Evolutionary conservation across 306 rosid genomes (phyloP), one percentile per base, ranked within the genome.

Genomic region (Gastrolobium villosum): DNA sequence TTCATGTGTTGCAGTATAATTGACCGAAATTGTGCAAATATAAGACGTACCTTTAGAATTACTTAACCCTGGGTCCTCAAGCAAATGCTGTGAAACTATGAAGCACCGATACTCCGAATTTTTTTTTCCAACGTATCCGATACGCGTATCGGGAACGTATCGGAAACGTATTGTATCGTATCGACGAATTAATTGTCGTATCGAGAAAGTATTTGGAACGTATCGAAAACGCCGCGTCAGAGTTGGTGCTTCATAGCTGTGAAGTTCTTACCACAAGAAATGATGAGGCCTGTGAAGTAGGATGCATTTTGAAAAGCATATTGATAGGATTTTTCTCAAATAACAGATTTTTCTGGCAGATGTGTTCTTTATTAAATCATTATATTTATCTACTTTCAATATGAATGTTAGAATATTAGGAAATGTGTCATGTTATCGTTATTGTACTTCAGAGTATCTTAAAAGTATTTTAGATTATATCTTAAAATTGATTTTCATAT

Each of bases 281-380:
- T 78, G 32, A 31, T 13, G 50, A 53, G 45, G 65, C 75, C 34
- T 64, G 3, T 28, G 50, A 52, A 55, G 41, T 26, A 26, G 35
- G 45, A 50, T 54, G 54, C 67, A 30, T 49, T 55, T 39, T 56
- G 28, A 65, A 43, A 72, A 63, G 39, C 57, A 48, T 45, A 56
- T 72, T 55, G 60, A n/a, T 56, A 6, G 78, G 52, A 74, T 66
- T 79, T 37, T 67, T 79, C 31, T 49, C 60, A 62, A 41, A 43
- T 34, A n/a, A 44, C 54, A 35, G 50, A 63, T 20, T 20, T 20
- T 43, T 43, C n/a, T 26, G n/a, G 50, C 30, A 39, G 61, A 53
- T 45, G 45, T 37, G 13, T 36, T 68, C 65, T 43, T 34, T 31
- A 28, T 68, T 36, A 52, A 45, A 61, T 68, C 62, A 20, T 61